Conservation (phyloP, 768 basidiomycete species). For the Boletus reticulatus region DNA sequence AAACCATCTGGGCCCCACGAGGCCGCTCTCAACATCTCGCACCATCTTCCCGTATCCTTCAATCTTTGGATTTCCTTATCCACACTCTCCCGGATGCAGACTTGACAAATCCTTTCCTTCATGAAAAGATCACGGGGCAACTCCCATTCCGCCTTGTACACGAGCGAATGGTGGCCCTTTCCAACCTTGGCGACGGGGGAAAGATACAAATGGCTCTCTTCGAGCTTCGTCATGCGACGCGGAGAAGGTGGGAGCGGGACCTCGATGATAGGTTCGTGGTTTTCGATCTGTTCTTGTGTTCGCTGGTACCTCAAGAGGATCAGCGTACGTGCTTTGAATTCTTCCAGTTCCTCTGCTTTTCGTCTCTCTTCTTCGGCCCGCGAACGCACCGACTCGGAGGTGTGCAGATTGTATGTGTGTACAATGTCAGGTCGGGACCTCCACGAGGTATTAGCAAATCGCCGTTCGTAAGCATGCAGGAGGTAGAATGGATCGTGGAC, state of each 20-base stretch:
- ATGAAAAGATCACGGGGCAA: conserved; percentile 43
- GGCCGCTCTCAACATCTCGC: conserved; percentile 10
- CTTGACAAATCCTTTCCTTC: conserved; percentile 34
- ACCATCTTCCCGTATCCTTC: conserved; percentile 24
- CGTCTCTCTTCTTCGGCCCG: conserved; percentile 1
- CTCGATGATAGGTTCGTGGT: conserved; percentile 27
- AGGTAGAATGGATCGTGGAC: conserved; percentile 45
- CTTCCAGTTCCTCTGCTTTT: conserved; percentile 9
- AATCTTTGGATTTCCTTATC: conserved; percentile 17
- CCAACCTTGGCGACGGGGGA: conserved; percentile 38
- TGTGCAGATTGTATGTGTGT: conserved; percentile 30
- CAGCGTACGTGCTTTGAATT: conserved; percentile 13
- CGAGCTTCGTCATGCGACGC: conserved; percentile 16
- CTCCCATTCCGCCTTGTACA: conserved; percentile 51
- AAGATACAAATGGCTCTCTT: conserved; percentile 51
- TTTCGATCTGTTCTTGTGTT: conserved; percentile 20
- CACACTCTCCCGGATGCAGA: conserved; percentile 37
- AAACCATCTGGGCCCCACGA: conserved; percentile 9
- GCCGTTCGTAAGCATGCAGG: conserved; percentile 17
- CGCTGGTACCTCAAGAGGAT: conserved; percentile 21
- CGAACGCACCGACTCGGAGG: background rate
- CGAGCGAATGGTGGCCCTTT: conserved; percentile 50
- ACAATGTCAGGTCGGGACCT: conserved; percentile 29
- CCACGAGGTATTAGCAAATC: conserved; percentile 20
- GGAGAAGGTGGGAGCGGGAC: conserved; percentile 29